Evolutionary conservation across 345 rosid genomes (phyloP), one percentile per base, ranked within the genome.

Genomic region (Euphorbia tirucalli): DNA sequence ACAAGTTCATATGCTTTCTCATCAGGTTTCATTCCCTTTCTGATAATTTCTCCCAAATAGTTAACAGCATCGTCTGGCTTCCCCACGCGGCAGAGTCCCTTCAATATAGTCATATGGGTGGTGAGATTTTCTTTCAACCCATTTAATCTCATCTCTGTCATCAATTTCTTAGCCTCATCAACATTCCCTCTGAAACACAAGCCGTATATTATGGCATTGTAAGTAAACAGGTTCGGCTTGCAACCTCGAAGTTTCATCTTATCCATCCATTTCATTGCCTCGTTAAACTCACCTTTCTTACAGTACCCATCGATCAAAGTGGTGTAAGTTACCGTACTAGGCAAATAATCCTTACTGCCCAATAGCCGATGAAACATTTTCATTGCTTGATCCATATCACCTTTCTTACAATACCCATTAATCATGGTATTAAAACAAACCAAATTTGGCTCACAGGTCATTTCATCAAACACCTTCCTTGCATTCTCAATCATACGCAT

Each of bases 281-380:
- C 75, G 14, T 79, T 78, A 5, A 82, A 75, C 8, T 82, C 79
- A 37, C 82, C 87, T 54, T 58, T 79, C 66, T 78, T 79, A 71
- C 85, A 84, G 62, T 60, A 73, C 13, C 87, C 83, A 75, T 84
- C 80, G 54, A 81, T 77, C 77, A 84, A 50, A 66, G 82, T 74
- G 32, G 74, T 75, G 55, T 75, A 84, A 70, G 87, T 75, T 13
- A 84, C 75, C 6, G 57, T 50, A 72, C 75, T 68, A 1, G 84
- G 84, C 65, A 73, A 73, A 73, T 76, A 78, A 61, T 70, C 50
- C 25, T 1, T 14, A 28, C 72, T 71, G 7, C 7, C 62, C 46
- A 71, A 13, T 73, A 85, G 68, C 59, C 48, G 41, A 66, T 57
- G 0, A 24, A 78, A 60, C 18, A 78, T 1, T 16, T 35, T 39